A percentile compares a stretch with the other conserved stretches of the same genome.
phyloP scores from a whole-genome alignment of 345 rosid genomes.

The Dipteronia dyeriana region DNA sequence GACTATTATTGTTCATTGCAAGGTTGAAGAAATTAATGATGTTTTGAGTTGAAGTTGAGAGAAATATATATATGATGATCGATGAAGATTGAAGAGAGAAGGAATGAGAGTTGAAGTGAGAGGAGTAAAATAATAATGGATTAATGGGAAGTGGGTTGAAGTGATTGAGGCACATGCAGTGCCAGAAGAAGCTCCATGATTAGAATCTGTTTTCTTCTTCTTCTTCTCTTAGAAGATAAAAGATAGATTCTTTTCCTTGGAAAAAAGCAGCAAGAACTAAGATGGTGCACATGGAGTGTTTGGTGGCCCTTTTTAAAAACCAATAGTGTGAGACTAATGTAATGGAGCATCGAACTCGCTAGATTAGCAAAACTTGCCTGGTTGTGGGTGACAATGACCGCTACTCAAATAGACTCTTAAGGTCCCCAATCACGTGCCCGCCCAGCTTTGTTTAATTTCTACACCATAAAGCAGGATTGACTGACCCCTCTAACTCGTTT shows the following conservation, averaged over 20 bases:
- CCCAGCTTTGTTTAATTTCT: neutral
- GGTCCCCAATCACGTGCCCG: constrained; percentile 38
- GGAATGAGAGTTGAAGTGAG: neutral
- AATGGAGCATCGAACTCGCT: constrained; percentile 5
- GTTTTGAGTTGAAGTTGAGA: constrained; percentile 8
- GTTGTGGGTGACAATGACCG: constrained; percentile 28
- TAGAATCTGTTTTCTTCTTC: constrained; percentile 32
- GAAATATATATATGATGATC: neutral
- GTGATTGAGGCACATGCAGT: constrained; percentile 56
- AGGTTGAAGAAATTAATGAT: constrained; percentile 3
- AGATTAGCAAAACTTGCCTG: constrained; percentile 30
- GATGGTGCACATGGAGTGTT: constrained; percentile 65
- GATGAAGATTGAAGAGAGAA: neutral
- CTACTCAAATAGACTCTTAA: constrained; percentile 18
- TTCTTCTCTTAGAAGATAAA: constrained; percentile 19
- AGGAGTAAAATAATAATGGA: constrained; percentile 47
- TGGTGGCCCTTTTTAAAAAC: constrained; percentile 22
- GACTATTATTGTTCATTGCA: constrained; percentile 42
- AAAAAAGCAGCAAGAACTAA: constrained; percentile 32
- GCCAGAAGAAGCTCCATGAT: constrained; percentile 58
- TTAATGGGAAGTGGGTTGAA: constrained; percentile 49
- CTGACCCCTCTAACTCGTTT: neutral
- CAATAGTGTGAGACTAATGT: neutral
- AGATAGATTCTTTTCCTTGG: constrained; percentile 35
- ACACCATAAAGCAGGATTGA: neutral